phyloP scores from a whole-genome alignment of 177 flowering plant genomes.

The Vitis hybrid region DNA sequence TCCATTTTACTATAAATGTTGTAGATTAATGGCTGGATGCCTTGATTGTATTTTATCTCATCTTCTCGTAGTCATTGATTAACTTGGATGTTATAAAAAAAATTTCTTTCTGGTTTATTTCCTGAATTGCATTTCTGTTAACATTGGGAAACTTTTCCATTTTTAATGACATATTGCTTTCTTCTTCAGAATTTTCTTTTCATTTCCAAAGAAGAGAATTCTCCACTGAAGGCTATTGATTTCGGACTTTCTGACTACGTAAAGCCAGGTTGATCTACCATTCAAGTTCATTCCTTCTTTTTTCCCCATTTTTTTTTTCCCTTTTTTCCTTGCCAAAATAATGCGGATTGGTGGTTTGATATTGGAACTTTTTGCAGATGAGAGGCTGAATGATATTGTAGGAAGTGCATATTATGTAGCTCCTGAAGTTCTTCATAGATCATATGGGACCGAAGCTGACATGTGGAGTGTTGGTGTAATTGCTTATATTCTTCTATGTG shows the following conservation, averaged over 20 bases:
- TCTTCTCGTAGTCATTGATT: neutral
- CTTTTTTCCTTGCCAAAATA: neutral
- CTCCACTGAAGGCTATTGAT: slow-evolving; percentile 63
- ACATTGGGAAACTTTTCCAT: neutral
- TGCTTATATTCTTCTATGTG: slow-evolving; percentile 70
- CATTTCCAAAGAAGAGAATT: slow-evolving; percentile 46
- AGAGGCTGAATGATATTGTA: slow-evolving; percentile 69
- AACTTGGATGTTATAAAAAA: neutral
- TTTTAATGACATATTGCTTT: neutral
- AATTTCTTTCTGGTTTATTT: neutral
- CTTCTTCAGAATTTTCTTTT: slow-evolving; percentile 65
- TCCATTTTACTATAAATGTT: neutral
- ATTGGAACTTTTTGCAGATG: slow-evolving; percentile 41
- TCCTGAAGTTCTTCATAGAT: slow-evolving; percentile 71
- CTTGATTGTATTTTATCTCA: neutral
- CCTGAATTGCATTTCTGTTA: neutral
- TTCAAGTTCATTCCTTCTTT: too few relatives aligned
- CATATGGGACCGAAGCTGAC: slow-evolving; percentile 74
- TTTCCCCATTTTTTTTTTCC: too few relatives aligned
- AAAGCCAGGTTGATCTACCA: slow-evolving; percentile 50
- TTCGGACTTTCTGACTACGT: slow-evolving; percentile 75
- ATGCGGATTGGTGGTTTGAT: neutral
- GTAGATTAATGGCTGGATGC: neutral
- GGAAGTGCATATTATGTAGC: slow-evolving; percentile 79
- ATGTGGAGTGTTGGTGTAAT: slow-evolving; percentile 83